Conservation (phyloP, 2,329 filamentous ascomycete species). For the Sarocladiaceae sp. region DNA sequence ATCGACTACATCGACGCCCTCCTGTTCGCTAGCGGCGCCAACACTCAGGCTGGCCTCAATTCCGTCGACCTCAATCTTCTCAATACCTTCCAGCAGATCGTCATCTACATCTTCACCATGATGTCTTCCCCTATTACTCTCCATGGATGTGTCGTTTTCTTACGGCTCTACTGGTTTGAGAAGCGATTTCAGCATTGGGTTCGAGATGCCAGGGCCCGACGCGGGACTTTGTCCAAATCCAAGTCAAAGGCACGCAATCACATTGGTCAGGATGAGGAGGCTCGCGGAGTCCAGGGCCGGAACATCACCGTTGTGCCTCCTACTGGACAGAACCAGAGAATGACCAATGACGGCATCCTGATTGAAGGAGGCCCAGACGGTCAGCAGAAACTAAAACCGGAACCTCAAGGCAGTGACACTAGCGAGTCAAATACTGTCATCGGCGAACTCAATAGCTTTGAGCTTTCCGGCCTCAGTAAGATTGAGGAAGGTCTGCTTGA, state of each 20-base stretch:
- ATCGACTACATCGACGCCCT: constrained; percentile 80
- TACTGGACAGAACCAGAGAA: constrained; percentile 46
- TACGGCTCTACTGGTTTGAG: constrained; percentile 96
- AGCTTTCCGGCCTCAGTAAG: constrained; percentile 17
- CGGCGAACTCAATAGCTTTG: constrained; percentile 20
- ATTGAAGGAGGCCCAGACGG: constrained; percentile 34
- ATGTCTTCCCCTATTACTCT: constrained; percentile 78
- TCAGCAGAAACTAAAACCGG: constrained; percentile 12
- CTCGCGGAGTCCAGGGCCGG: constrained; percentile 51
- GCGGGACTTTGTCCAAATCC: constrained; percentile 59
- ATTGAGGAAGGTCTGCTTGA: constrained; percentile 8
- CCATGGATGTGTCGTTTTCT: constrained; percentile 79
- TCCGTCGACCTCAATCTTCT: constrained; percentile 63
- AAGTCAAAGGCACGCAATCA: constrained; percentile 43
- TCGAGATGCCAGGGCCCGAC: constrained; percentile 60
- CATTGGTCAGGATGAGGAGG: constrained; percentile 49
- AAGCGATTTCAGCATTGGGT: constrained; percentile 86
- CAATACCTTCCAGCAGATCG: constrained; percentile 66
- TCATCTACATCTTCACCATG: constrained; percentile 66
- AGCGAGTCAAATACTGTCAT: constrained; percentile 28
- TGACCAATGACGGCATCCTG: constrained; percentile 56
- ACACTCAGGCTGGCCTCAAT: constrained; percentile 91
- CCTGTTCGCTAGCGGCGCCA: constrained; percentile 77
- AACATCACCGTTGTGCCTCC: constrained; percentile 61
- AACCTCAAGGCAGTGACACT: constrained; percentile 25